A percentile compares a stretch with the other conserved stretches of the same genome.
Conservation (phyloP, 805 yeast species). For the Metschnikowia continentalis region DNA sequence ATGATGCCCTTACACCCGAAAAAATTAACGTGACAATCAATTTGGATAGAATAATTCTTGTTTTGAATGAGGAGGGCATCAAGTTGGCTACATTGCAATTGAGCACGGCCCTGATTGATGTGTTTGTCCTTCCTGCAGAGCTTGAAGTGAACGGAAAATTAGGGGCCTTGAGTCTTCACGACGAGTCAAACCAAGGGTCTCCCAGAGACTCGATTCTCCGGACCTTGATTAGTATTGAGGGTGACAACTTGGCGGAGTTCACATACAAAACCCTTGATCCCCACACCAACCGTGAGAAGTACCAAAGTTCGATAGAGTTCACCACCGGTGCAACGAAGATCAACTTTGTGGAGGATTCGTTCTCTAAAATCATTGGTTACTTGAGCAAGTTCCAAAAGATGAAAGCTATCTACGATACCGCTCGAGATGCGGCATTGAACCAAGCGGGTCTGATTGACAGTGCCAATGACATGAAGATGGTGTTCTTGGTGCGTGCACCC, state of each 20-base stretch:
- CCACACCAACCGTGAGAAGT: constrained; percentile 44
- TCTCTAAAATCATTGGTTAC: constrained; percentile 61
- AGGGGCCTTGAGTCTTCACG: constrained; percentile 76
- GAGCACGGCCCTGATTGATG: constrained; percentile 65
- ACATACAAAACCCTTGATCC: constrained; percentile 75
- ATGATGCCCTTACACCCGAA: constrained; percentile 60
- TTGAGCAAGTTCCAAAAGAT: constrained; percentile 72
- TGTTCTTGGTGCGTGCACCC: constrained; percentile 75
- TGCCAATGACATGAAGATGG: constrained; percentile 62
- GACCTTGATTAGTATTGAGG: constrained; percentile 73
- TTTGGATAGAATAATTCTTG: constrained; percentile 67
- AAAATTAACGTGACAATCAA: constrained; percentile 65
- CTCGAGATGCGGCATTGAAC: constrained; percentile 82
- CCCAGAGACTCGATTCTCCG: constrained; percentile 57
- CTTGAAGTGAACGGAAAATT: constrained; percentile 67
- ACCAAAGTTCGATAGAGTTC: constrained; percentile 55
- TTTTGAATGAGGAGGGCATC: constrained; percentile 78
- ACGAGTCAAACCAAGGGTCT: constrained; percentile 66
- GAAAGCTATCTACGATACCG: constrained; percentile 86
- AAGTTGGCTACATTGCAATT: constrained; percentile 75
- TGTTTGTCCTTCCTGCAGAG: constrained; percentile 68
- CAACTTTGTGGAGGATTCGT: constrained; percentile 78
- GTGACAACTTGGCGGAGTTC: constrained; percentile 74
- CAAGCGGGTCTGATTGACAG: constrained; percentile 66
- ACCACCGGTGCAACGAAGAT: constrained; percentile 72